These are phyloP conservation scores for Wickerhamiella kazuoi DNA, from an alignment of 805 yeast species.

Conservation along the genomic window DNA sequence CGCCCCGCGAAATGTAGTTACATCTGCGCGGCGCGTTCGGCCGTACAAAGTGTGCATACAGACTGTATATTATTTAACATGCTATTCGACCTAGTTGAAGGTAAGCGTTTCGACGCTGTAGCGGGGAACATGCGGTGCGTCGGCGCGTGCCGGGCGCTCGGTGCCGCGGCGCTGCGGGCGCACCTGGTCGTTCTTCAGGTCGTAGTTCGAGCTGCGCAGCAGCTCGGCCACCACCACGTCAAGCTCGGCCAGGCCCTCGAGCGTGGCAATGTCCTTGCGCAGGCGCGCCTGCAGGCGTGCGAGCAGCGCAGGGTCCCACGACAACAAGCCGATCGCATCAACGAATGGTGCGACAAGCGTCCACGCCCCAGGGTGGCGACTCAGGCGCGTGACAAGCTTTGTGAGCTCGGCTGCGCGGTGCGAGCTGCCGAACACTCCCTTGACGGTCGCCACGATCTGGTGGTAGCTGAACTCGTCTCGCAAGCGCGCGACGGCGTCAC, in stretches of 20 bases:
- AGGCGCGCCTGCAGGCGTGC: conserved; percentile 29
- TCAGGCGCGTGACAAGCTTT: conserved; percentile 27
- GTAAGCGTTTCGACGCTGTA: neutral
- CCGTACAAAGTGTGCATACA: too few relatives aligned
- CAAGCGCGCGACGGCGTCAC: conserved; percentile 50
- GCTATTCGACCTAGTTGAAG: neutral
- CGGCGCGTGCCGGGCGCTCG: neutral
- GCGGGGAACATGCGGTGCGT: neutral
- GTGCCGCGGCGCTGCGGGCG: neutral
- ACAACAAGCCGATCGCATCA: conserved; percentile 57
- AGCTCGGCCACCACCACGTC: conserved; percentile 16
- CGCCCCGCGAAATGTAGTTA: too few relatives aligned
- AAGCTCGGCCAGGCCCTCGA: conserved; percentile 11
- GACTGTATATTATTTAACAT: neutral
- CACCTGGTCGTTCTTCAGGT: conserved; percentile 2
- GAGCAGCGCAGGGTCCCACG: conserved; percentile 38
- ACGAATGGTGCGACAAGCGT: conserved; percentile 44
- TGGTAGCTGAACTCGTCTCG: conserved; percentile 45
- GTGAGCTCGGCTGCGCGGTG: conserved; percentile 14
- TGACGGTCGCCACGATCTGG: conserved; percentile 16
- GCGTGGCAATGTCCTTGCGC: conserved; percentile 28
- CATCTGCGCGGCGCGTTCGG: too few relatives aligned
- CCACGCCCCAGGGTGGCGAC: conserved; percentile 35
- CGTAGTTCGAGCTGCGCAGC: conserved; percentile 13
- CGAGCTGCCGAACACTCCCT: conserved; percentile 12